Evolutionary conservation across 371 early-diverging fungal genomes (phyloP).

Genomic region (Mortierella sp.): DNA sequence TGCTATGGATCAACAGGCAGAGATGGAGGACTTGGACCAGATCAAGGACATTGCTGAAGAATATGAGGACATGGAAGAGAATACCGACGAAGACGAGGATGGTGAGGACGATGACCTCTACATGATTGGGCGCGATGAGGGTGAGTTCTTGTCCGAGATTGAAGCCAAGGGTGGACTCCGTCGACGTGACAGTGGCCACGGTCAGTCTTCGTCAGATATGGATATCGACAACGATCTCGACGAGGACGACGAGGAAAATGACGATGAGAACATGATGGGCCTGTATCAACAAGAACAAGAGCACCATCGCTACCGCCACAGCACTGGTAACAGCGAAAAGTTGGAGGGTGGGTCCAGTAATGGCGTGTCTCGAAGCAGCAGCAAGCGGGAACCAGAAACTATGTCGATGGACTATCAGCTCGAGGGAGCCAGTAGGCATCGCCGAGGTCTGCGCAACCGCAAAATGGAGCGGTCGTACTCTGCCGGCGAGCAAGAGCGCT

Average conservation of each 20-base stretch:
- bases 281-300: slow-evolving; percentile 13
- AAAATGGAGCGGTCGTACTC: slow-evolving; percentile 40
- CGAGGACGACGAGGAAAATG: slow-evolving; percentile 32
- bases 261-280: slow-evolving; percentile 18
- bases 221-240: slow-evolving; percentile 45
- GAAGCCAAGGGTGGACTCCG: slow-evolving; percentile 55
- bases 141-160: slow-evolving; percentile 39
- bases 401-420: slow-evolving; percentile 38
- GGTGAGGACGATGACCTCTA: slow-evolving; percentile 17
- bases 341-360: background rate
- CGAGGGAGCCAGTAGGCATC: slow-evolving; percentile 21
- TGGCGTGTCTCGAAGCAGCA: background rate
- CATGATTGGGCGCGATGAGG: slow-evolving; percentile 25
- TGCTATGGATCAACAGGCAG: background rate
- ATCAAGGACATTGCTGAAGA: slow-evolving; percentile 14
- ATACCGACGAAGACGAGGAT: slow-evolving; percentile 7
- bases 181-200: slow-evolving; percentile 52
- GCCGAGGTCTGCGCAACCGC: slow-evolving; percentile 23
- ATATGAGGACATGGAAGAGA: slow-evolving; percentile 22
- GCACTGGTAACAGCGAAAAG: background rate
- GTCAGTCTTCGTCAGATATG: slow-evolving; percentile 51
- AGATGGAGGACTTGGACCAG: background rate
- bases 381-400: slow-evolving; percentile 33
- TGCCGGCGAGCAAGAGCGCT: slow-evolving; percentile 25
- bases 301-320: background rate